Evolutionary conservation across 441 rosid species (phyloP), one percentile per base, ranked within the genome.

Genomic region (Jatropha multifida): DNA sequence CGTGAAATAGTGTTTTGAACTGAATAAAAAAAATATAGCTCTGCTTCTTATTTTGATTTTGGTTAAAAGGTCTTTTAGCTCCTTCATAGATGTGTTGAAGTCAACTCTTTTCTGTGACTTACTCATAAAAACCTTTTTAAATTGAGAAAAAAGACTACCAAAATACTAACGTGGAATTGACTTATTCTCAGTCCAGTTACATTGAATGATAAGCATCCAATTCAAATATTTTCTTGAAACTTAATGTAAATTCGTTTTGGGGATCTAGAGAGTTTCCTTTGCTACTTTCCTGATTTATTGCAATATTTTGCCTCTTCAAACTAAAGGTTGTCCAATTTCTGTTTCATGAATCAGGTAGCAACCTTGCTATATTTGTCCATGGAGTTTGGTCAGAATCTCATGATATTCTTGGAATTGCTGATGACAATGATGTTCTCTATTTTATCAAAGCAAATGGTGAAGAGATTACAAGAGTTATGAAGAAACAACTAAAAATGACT

Each of bases 371-470:
- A 56, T 94, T 87, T 85, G 83, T 83, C 68, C 85, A 80, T 79
- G 97, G 98, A 81, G 87, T 86, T 69, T 96, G 99, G 98, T 94
- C 95, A 13, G 99, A 89, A 83, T 77, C 85, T 75, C 95, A 90
- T 77, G 90, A 91, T 84, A 81, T 94, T 79, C 95, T 96, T 78
- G 97, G 97, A 85, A 82, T 94, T 65, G 77, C 80, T 78, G 93
- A 92, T 83, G 93, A 88, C 81, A 78, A 76, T 55, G 92, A 81
- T 79, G 85, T 89, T 65, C 78, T 96, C 49, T 90, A 86, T 86
- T 90, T 94, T 80, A 83, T 96, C 79, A 90, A 88, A 88, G 86
- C 92, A 82, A 92, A 86, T 48, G 99, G 98, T 69, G 96, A 90
- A 78, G 97, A 91, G 82, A 89, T 93, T 76, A 84, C 89, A 63